Evolutionary conservation across 495 filamentous ascomycete genomes (phyloP), one percentile per base, ranked within the genome.

Genomic region (Neurospora cerealis): DNA sequence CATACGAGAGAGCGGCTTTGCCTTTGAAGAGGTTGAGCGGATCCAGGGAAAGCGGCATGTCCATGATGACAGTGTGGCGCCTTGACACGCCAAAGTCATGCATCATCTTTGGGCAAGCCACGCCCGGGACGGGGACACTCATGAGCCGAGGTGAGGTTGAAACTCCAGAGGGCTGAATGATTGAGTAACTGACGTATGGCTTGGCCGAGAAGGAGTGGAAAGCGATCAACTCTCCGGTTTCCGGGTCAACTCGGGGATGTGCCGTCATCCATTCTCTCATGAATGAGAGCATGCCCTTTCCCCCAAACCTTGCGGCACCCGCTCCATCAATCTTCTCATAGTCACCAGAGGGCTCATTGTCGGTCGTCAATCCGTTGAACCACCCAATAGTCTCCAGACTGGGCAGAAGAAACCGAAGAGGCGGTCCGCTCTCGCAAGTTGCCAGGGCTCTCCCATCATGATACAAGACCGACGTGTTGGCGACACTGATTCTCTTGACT

Each of bases 201-300:
- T 85, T 82, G 11, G 85, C 71, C 72, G 90, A 88, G 28, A 85
- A 87, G 24, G 87, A 85, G 73, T 91, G 90, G 75, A 90, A 91
- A 2, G 90, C 84, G 17, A 92, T 81, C 70, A 92, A 81, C 73
- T 92, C 90, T 46, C 84, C 84, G 5, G 88, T 91, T 5, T 75
- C 73, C 4, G 84, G 86, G 78, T 92, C 90, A 72, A 91, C 83
- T 75, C 87, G 86, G 46, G 90, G 90, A 83, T 92, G 90, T 13
- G 87, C 89, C 3, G 90, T 92, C 8, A 89, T 90, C 89, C 89
- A 91, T 80, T 91, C 89, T 77, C 84, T 87, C 81, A 90, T 86
- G 75, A 87, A 91, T 37, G 84, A 82, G 17, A 88, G 72, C 3
- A 85, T 60, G 0, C 88, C 88, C 15, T 76, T 74, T 21, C 88